Base-by-base conservation (phyloP, 352 stramenopile species). In the Pythium sp. region DNA sequence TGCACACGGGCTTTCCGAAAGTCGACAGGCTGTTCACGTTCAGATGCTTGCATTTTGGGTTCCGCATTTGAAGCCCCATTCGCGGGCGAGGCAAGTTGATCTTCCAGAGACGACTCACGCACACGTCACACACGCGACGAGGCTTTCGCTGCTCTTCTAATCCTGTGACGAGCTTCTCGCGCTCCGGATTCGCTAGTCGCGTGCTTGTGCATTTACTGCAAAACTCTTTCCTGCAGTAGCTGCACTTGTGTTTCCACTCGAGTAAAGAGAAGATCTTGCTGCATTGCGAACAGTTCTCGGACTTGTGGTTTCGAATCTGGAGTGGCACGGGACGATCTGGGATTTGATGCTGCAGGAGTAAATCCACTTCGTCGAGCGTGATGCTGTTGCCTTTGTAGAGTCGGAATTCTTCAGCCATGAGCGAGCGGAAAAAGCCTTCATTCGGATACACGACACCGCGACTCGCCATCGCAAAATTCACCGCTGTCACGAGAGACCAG, bases 241-340 rank as follows among this genome's bases (percentile, higher is more conserved):
- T 90, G 75, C 87, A 94, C 56, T 89, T 87, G 73, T 94, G 85
- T 57, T 92, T 92, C 87, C 87, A 94, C 64, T 94, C 87, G 22
- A 94, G 72, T 26, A 94, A 72, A 22, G 80, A 87, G 55, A 94
- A 94, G 62, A 90, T 70, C 49, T 93, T 94, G 11, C 70, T 73
- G 67, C 87, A 94, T 7, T 84, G 77, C 18, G 82, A 85, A 62
- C 87, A 94, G 38, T 78, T 80, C 64, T 93, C 87, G 0, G 81
- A 88, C 58, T 84, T 89, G 36, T 81, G 77, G 20, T 81, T 76
- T 38, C 82, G 80, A 59, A 83, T 74, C 62, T 91, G 81, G 15
- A 92, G 69, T 3, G 87, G 87, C 58, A 93, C 78, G 7, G 87
- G 87, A 53, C 84, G 82, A 65, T 94, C 87, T 15, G 83, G 84